A percentile compares a stretch with the other conserved stretches of the same genome.
Evolutionary conservation across 2,329 filamentous ascomycete species (phyloP).

Genomic region (Xylaria sp.): DNA sequence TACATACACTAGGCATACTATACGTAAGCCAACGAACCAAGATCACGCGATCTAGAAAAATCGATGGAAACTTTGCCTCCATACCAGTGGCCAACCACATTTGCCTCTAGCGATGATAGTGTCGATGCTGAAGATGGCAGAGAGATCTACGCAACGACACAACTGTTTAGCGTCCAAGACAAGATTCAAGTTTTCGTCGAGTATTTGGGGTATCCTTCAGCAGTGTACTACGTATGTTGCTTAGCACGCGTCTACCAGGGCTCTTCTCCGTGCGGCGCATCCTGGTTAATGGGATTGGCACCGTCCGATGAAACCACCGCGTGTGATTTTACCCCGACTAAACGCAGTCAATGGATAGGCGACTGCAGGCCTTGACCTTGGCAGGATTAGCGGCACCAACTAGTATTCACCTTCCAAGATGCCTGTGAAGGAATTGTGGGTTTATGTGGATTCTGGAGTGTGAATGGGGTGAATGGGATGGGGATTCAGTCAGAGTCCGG

Average conservation of each 20-base stretch:
- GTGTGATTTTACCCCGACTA: neutral
- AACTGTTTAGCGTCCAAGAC: neutral
- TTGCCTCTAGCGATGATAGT: neutral
- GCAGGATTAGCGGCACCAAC: conserved; percentile 26
- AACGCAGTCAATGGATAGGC: neutral
- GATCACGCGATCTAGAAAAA: conserved; percentile 26
- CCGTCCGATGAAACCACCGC: neutral
- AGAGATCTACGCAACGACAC: neutral
- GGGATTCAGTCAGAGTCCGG: conserved; percentile 29
- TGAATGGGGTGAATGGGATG: conserved; percentile 26
- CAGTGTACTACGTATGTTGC: neutral
- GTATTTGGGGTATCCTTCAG: neutral
- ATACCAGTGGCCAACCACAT: neutral
- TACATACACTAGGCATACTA: too few relatives aligned
- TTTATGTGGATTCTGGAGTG: conserved; percentile 15
- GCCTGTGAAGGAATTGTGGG: conserved; percentile 35
- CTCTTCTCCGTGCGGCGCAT: conserved; percentile 15
- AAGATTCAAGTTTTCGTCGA: neutral
- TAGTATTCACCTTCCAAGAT: conserved; percentile 20
- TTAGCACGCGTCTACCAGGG: neutral
- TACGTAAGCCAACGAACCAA: neutral
- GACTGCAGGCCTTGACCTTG: conserved; percentile 22
- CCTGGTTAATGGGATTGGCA: neutral
- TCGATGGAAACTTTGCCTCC: conserved; percentile 3
- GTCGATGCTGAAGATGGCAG: conserved; percentile 12